Evolutionary conservation across 306 rosid genomes (phyloP).

Genomic region (Vigna nakashimae): DNA sequence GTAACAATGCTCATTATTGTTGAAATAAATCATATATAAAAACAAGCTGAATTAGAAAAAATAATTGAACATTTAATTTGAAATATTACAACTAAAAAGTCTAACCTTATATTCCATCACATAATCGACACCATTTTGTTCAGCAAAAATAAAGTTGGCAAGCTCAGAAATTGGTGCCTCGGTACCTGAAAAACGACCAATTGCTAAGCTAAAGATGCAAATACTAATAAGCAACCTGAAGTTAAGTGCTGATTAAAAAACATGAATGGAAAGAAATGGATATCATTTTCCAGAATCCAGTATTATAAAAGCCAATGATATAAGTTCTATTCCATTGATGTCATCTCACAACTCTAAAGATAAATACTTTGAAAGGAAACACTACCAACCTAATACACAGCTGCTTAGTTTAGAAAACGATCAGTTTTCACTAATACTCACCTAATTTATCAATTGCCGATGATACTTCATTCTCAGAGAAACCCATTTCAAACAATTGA

Average conservation of each 20-base stretch:
- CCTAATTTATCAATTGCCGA: constrained; percentile 84
- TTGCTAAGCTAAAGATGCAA: constrained; percentile 28
- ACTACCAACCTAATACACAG: constrained; percentile 21
- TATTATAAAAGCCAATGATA: constrained; percentile 29
- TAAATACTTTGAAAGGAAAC: constrained; percentile 28
- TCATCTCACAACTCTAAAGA: constrained; percentile 30
- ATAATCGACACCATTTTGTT: constrained; percentile 60
- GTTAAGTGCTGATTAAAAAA: constrained; percentile 18
- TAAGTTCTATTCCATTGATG: constrained; percentile 6
- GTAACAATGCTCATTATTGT: constrained; percentile 5
- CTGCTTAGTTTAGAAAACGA: constrained; percentile 11
- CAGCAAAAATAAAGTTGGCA: constrained; percentile 70
- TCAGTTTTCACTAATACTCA: constrained; percentile 50
- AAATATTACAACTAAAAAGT: constrained; percentile 29
- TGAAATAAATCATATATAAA: not conserved
- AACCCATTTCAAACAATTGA: constrained; percentile 91
- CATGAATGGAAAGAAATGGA: constrained; percentile 2
- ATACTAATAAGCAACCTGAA: constrained; percentile 38
- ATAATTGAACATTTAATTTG: not conserved
- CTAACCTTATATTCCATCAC: constrained; percentile 62
- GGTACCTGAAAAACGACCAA: constrained; percentile 62
- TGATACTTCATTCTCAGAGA: constrained; percentile 89
- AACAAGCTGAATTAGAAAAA: constrained; percentile 23
- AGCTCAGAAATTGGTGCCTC: constrained; percentile 74
- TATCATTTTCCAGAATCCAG: constrained; percentile 37